These are phyloP conservation scores for Phytophthora sojae DNA, from an alignment of 352 stramenopile genomes.

Conservation along the genomic window DNA sequence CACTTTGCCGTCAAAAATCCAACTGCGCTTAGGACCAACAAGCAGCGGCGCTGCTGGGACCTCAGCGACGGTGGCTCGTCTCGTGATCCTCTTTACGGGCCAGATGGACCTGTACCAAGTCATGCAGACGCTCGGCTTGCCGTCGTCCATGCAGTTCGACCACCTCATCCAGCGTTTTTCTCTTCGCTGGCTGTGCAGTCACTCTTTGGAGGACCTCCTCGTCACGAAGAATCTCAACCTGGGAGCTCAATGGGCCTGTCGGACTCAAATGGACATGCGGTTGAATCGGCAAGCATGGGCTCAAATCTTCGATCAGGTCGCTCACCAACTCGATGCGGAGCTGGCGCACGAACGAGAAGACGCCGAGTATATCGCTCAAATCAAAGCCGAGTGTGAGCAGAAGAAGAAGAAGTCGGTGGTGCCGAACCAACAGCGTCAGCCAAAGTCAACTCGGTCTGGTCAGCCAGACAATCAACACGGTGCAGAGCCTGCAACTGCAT, in stretches of 20 bases:
- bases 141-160: conserved; percentile 69
- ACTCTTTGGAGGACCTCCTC: conserved; percentile 68
- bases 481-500: background rate
- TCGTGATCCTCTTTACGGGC: conserved; percentile 73
- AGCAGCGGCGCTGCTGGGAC: conserved; percentile 20
- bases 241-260: conserved; percentile 59
- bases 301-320: conserved; percentile 62
- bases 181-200: conserved; percentile 53
- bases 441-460: background rate
- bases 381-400: conserved; percentile 21
- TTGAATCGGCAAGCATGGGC: conserved; percentile 63
- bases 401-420: conserved; percentile 22
- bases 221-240: conserved; percentile 64
- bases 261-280: conserved; percentile 58
- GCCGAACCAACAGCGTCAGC: conserved; percentile 8
- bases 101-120: conserved; percentile 68
- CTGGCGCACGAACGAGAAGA: conserved; percentile 40
- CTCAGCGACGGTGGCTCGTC: conserved; percentile 50
- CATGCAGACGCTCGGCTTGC: conserved; percentile 59
- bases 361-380: conserved; percentile 42
- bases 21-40: conserved; percentile 44
- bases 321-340: conserved; percentile 48
- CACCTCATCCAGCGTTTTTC: conserved; percentile 61
- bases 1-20: conserved; percentile 59
- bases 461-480: conserved; percentile 2